phyloP scores from a whole-genome alignment of 768 basidiomycete genomes.

The Leccinum subtestaceum region DNA sequence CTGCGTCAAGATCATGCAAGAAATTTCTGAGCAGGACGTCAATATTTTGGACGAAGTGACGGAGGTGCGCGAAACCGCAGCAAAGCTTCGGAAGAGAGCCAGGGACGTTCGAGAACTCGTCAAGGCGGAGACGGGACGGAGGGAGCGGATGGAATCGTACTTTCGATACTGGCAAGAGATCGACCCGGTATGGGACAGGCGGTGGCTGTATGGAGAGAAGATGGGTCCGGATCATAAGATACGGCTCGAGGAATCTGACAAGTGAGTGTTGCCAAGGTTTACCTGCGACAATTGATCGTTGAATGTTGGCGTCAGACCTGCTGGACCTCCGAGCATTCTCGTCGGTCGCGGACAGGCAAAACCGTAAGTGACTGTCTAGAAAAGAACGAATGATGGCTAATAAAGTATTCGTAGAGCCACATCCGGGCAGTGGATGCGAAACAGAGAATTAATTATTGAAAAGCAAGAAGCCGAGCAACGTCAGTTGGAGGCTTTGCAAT shows the following conservation, averaged over 20 bases:
- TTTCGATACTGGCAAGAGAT: conserved; percentile 30
- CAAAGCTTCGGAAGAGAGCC: conserved; percentile 18
- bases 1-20: conserved; percentile 27
- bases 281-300: not conserved
- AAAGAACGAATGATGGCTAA: not conserved
- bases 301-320: conserved; percentile 1
- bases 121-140: conserved; percentile 22
- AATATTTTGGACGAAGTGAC: conserved; percentile 9
- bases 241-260: not conserved
- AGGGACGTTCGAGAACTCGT: conserved; percentile 23
- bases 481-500: conserved; percentile 3
- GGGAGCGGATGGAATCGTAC: conserved; percentile 27
- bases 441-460: conserved; percentile 8
- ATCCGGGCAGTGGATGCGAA: conserved; percentile 6
- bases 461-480: conserved; percentile 16
- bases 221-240: not conserved
- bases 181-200: conserved; percentile 20
- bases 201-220: conserved; percentile 26
- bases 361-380: conserved; percentile 3
- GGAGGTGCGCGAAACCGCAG: conserved; percentile 16
- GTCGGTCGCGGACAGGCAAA: not conserved
- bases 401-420: not conserved
- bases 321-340: conserved; percentile 7
- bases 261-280: conserved; percentile 2
- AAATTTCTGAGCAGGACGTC: conserved; percentile 20